These are phyloP conservation scores for Talaromyces amestolkiae DNA, from an alignment of 2,329 filamentous ascomycete genomes.

Conservation along the genomic window DNA sequence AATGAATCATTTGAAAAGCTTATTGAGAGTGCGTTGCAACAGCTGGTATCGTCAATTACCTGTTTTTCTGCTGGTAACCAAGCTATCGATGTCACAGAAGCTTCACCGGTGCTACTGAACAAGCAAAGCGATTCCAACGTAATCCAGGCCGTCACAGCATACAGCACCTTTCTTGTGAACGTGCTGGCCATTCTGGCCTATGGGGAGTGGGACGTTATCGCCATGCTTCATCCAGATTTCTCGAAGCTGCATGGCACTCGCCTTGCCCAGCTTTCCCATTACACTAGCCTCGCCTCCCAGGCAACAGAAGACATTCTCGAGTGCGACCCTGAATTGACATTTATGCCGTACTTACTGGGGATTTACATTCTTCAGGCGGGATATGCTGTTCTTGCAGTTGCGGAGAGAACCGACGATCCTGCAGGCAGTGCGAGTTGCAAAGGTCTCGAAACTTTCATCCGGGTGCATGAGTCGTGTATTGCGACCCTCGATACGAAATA, in stretches of 20 bases:
- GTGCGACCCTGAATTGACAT: slow-evolving; percentile 7
- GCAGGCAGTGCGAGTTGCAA: neutral
- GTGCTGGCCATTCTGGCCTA: neutral
- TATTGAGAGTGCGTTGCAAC: neutral
- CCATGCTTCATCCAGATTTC: neutral
- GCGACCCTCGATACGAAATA: slow-evolving; percentile 9
- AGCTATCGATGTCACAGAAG: no score
- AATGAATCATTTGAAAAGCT: neutral
- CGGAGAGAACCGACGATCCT: neutral
- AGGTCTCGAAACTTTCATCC: slow-evolving; percentile 1
- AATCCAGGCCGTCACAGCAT: neutral
- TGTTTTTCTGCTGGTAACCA: no score
- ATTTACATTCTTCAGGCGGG: slow-evolving; percentile 6
- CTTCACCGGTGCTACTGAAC: neutral
- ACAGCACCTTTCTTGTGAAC: slow-evolving; percentile 1
- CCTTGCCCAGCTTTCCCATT: neutral
- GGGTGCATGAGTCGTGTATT: slow-evolving; percentile 7
- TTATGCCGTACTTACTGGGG: slow-evolving; percentile 9
- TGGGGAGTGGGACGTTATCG: slow-evolving; percentile 6
- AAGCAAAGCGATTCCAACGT: neutral
- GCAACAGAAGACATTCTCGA: slow-evolving; percentile 1
- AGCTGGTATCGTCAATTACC: neutral
- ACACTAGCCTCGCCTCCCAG: slow-evolving; percentile 1
- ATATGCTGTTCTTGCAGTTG: neutral
- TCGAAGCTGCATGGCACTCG: neutral